Conservation (phyloP, 2,329 filamentous ascomycete species). For the Trichoderma breve region DNA sequence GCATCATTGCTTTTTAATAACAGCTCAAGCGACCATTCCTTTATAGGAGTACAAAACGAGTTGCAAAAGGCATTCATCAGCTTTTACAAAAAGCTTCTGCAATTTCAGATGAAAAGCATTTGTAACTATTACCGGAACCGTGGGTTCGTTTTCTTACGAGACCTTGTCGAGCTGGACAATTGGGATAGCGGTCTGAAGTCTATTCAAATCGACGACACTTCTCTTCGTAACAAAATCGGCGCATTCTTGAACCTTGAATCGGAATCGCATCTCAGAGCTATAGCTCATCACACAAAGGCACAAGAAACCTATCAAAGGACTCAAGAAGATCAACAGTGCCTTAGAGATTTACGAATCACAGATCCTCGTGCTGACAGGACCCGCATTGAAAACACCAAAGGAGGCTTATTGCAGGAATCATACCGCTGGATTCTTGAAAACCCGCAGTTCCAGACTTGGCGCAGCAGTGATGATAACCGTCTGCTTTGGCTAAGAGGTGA, state of each 20-base stretch:
- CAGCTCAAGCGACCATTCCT: slow-evolving; percentile 17
- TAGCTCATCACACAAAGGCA: slow-evolving; percentile 15
- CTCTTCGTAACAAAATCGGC: slow-evolving; percentile 18
- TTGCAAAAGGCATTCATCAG: slow-evolving; percentile 26
- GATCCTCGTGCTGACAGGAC: slow-evolving; percentile 33
- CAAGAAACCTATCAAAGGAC: slow-evolving; percentile 9
- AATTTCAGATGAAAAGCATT: slow-evolving; percentile 42
- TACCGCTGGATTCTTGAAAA: slow-evolving; percentile 37
- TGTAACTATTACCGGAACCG: slow-evolving; percentile 36
- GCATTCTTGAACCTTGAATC: slow-evolving; percentile 17
- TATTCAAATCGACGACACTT: slow-evolving; percentile 31
- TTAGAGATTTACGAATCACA: slow-evolving; percentile 26
- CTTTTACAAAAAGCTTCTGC: slow-evolving; percentile 40
- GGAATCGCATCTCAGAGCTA: slow-evolving; percentile 9
- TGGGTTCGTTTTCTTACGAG: slow-evolving; percentile 29
- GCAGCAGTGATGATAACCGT: slow-evolving; percentile 7
- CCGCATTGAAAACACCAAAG: slow-evolving; percentile 37
- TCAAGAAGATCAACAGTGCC: slow-evolving; percentile 22
- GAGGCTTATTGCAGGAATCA: slow-evolving; percentile 32
- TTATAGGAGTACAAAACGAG: background rate
- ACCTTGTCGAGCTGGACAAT: slow-evolving; percentile 33
- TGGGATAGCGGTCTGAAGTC: slow-evolving; percentile 33
- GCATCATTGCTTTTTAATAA: slow-evolving; percentile 22
- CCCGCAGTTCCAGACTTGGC: slow-evolving; percentile 25
- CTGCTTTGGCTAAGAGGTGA: slow-evolving; percentile 41